Percentiles rank a stretch among this genome's conserved stretches.
These are phyloP conservation scores for Penicillium dipodomyicola DNA, from an alignment of 495 filamentous ascomycete species.

Conservation along the genomic window DNA sequence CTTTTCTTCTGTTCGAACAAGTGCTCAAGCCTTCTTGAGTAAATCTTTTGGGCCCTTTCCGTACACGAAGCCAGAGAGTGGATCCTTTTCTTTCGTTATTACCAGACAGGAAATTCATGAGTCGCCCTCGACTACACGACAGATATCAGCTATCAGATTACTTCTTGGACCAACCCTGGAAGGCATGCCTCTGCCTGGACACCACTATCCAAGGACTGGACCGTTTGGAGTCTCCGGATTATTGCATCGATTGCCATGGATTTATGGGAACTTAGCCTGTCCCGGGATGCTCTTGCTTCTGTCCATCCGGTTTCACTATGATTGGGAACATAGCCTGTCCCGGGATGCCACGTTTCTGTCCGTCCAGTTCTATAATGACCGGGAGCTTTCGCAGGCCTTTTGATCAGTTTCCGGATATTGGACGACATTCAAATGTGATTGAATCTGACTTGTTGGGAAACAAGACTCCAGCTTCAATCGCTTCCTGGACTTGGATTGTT, in stretches of 20 bases:
- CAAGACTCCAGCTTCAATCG: background rate
- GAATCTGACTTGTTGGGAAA: background rate
- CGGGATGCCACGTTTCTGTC: background rate
- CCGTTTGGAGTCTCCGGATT: background rate
- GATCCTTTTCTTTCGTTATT: conserved; percentile 9
- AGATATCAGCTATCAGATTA: conserved; percentile 13
- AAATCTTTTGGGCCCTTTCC: background rate
- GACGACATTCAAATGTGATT: background rate
- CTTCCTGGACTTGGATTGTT: background rate
- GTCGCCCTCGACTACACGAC: conserved; percentile 17
- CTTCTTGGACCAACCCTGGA: background rate
- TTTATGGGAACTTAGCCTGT: background rate
- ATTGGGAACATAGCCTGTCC: background rate
- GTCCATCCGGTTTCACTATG: too few relatives aligned
- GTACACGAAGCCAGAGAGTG: conserved; percentile 1
- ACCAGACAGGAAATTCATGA: conserved; percentile 13
- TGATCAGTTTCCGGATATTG: background rate
- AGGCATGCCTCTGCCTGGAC: conserved; percentile 1
- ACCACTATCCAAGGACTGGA: background rate
- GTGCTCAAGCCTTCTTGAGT: background rate
- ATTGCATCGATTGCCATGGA: background rate
- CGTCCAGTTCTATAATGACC: background rate
- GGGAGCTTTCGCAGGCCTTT: background rate
- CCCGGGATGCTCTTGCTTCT: background rate
- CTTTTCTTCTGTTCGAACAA: background rate